Evolutionary conservation across 345 rosid genomes (phyloP), one percentile per base, ranked within the genome.

Genomic region (Bruguiera parviflora): DNA sequence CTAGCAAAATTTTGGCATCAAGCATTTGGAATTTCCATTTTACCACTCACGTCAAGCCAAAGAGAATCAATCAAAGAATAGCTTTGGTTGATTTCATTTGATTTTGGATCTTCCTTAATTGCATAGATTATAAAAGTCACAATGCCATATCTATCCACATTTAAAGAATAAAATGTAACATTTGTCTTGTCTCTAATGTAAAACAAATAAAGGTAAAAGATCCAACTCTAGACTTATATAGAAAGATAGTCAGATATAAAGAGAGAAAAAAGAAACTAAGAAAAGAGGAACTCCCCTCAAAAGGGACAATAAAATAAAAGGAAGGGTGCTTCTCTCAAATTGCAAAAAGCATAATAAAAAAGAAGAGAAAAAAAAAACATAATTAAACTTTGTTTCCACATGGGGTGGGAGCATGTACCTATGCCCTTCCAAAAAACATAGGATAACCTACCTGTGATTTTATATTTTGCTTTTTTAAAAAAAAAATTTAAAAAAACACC

Each of bases 361-460:
- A 73, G 37, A 53, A 5, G 28, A 5, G 0, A 33, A 33, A 5
- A 73, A 60, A 55, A 8, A 74, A 77, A 68, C 62, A 62, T 67
- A 58, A 74, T 25, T 73, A 32, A 20, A 53, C 31, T 64, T 61
- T 67, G 69, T 61, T 39, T 74, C 63, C 53, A 71, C 59, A 52
- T 74, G 66, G 39, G 46, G 4, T 16, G 28, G 8, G 18, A 16
- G 21, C 20, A 32, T 68, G 28, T 62, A 6, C 2, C 16, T 55
- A 28, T 68, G 53, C 69, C 68, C 66, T 29, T 29, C 32, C 64
- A 56, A 62, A 18, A 46, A 43, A 31, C 43, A 57, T n/a, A 32
- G 35, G 24, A 46, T 20, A 19, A 25, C 24, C 8, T 33, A 2
- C 15, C 55, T 27, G 39, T 4, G 35, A 66, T 33, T 52, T 53